Conservation (phyloP, 257 asterid genomes). For the Solanum pinnatisectum region DNA sequence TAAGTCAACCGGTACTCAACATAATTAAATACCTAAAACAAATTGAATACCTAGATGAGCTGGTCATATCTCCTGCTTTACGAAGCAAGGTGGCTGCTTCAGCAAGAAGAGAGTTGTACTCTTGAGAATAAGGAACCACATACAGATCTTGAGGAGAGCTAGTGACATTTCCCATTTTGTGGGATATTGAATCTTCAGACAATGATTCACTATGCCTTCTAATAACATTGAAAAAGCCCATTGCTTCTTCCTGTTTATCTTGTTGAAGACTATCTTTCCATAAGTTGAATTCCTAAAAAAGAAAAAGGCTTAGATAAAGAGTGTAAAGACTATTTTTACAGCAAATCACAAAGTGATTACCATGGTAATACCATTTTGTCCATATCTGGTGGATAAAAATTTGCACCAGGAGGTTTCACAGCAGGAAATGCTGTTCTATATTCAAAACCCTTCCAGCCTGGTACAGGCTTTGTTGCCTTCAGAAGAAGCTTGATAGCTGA, state of each 20-base stretch:
- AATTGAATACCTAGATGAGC: conserved; percentile 46
- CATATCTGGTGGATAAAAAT: conserved; percentile 94
- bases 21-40: neutral
- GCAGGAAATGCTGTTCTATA: conserved; percentile 71
- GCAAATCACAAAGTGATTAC: neutral
- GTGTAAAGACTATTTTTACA: neutral
- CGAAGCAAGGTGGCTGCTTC: conserved; percentile 67
- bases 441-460: conserved; percentile 83
- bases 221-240: conserved; percentile 72
- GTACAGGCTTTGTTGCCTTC: conserved; percentile 60
- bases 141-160: conserved; percentile 51
- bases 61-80: conserved; percentile 74
- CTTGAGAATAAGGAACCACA: conserved; percentile 69
- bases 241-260: conserved; percentile 73
- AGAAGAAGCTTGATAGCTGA: conserved; percentile 71
- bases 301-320: neutral
- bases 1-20: neutral
- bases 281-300: conserved; percentile 65
- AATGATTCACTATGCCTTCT: conserved; percentile 64
- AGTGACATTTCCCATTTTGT: conserved; percentile 6
- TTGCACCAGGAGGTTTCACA: conserved; percentile 82
- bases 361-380: conserved; percentile 60
- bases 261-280: conserved; percentile 77
- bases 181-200: conserved; percentile 32
- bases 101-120: conserved; percentile 50